A percentile compares a stretch with the other conserved stretches of the same genome.
These are phyloP conservation scores for Colletotrichum spaethianum DNA, from an alignment of 2,329 filamentous ascomycete species.

Conservation along the genomic window DNA sequence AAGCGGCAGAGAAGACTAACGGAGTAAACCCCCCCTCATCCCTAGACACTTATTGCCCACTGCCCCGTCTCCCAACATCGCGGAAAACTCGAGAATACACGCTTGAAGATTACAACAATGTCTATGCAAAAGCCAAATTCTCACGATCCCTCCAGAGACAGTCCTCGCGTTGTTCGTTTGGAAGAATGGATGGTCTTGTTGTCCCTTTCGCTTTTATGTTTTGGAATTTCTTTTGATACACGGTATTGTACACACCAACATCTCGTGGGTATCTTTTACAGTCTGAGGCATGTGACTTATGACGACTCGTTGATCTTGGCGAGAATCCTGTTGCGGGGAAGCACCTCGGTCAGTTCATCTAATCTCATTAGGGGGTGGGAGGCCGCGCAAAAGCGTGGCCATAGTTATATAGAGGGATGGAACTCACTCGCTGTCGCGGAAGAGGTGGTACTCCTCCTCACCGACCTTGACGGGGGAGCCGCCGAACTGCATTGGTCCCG, in stretches of 20 bases:
- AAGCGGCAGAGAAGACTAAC: background rate
- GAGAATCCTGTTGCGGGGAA: constrained; percentile 76
- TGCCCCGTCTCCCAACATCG: background rate
- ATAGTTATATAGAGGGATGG: background rate
- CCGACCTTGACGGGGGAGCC: constrained; percentile 97
- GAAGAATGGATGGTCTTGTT: background rate
- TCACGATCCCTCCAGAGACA: constrained; percentile 3
- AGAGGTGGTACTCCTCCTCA: constrained; percentile 95
- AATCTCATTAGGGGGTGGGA: constrained; percentile 9
- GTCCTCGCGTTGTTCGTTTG: background rate
- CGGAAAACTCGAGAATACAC: background rate
- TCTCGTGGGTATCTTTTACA: constrained; percentile 43
- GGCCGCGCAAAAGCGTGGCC: background rate
- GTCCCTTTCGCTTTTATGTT: constrained; percentile 13
- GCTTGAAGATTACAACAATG: constrained; percentile 1
- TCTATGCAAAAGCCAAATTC: constrained; percentile 7
- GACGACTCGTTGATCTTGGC: constrained; percentile 96
- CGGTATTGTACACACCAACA: constrained; percentile 46
- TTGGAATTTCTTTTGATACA: constrained; percentile 48
- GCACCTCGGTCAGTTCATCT: constrained; percentile 27
- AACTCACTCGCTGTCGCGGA: constrained; percentile 97
- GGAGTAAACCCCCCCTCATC: background rate
- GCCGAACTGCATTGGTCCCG: constrained; percentile 75
- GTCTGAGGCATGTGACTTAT: background rate
- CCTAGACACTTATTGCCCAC: background rate